These are phyloP conservation scores for Trametes cubensis DNA, from an alignment of 768 basidiomycete species.

Conservation along the genomic window DNA sequence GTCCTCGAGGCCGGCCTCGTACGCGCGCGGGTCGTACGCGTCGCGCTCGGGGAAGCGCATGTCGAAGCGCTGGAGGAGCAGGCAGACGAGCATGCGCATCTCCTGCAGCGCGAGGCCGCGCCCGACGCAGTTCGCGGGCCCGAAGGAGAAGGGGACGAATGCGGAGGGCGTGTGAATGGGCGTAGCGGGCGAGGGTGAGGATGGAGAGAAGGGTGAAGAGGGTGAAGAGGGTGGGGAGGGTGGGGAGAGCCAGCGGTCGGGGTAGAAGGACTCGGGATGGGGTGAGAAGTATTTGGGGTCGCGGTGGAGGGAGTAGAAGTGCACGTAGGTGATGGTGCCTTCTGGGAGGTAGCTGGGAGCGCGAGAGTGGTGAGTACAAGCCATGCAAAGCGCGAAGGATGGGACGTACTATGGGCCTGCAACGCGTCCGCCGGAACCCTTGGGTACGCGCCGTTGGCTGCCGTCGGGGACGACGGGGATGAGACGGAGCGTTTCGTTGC, in stretches of 20 bases:
- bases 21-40: constrained; percentile 1
- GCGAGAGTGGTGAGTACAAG: background rate
- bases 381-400: background rate
- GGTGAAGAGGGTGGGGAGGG: constrained; percentile 2
- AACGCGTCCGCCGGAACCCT: constrained; percentile 36
- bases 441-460: constrained; percentile 40
- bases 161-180: constrained; percentile 5
- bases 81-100: constrained; percentile 17
- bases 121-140: constrained; percentile 21
- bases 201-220: constrained; percentile 24
- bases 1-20: constrained; percentile 9
- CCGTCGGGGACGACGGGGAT: constrained; percentile 44
- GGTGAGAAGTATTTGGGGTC: constrained; percentile 50
- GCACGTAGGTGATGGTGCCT: constrained; percentile 38
- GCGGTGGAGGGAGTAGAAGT: constrained; percentile 46
- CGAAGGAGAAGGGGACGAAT: constrained; percentile 20
- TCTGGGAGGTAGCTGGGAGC: constrained; percentile 25
- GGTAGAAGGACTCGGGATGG: constrained; percentile 44
- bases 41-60: constrained; percentile 9
- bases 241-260: constrained; percentile 44
- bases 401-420: constrained; percentile 38
- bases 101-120: constrained; percentile 12
- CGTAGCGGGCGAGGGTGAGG: background rate
- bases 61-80: constrained; percentile 13
- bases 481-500: constrained; percentile 50